Base-by-base conservation (phyloP, 192 early-diverging fungal genomes). In the Coemansia sp. region DNA sequence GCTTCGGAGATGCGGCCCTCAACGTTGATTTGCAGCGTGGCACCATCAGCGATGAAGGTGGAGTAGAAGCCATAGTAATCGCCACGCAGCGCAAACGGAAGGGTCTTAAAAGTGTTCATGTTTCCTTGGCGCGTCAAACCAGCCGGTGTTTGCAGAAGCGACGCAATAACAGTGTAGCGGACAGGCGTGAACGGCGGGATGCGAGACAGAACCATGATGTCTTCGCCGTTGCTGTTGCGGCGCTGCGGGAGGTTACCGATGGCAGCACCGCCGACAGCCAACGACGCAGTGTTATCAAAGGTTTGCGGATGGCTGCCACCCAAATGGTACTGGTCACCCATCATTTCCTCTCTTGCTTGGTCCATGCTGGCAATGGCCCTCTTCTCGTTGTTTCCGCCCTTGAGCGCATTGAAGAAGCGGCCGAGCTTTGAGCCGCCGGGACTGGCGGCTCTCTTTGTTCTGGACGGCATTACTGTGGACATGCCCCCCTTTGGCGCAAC, bases 21-120 rank as follows among this genome's bases (percentile, higher is more conserved):
- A 7, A 84, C 65, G 59, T 84, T 81, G 49, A 81, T 75, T 55
- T 81, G 78, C 46, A 81, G 70, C 18, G 79, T 81, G 7, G 78
- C 71, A 3, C 79, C 83, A 25, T 80, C 69, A 18, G 79, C 83
- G 52, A 84, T 84, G 58, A 81, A 81, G 9, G 75, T 81, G 46
- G 74, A 73, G 49, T 84, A 84, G 59, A 84, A 84, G 21, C 79
- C 83, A 23, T 84, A 81, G 68, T 76, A 83, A 26, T 83, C 76
- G 31, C 76, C 72, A 28, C 81, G 81, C 63, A 82, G 43, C 2
- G 80, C 76, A 68, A 82, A 82, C 31, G 80, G 80, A 65, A 82
- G 58, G 33, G 70, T 71, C 57, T 77, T 74, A 56, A 82, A 82
- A 3, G 80, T 74, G 33, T 64, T 74, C n/a, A 77, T 73, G 59